Evolutionary conservation across 257 asterid genomes (phyloP), one percentile per base, ranked within the genome.

Genomic region (Primulina huaijiensis): DNA sequence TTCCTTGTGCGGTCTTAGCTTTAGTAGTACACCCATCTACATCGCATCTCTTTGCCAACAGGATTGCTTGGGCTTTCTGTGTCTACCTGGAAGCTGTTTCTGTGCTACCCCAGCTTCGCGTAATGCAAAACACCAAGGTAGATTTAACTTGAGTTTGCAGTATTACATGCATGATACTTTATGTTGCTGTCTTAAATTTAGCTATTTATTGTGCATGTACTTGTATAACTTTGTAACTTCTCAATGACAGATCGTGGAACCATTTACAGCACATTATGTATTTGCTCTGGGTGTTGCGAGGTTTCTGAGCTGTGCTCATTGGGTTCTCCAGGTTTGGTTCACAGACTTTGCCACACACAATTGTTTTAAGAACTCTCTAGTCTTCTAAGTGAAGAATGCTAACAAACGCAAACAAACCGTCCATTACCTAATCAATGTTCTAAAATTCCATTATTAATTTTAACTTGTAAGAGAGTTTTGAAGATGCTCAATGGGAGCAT

Each of bases 231-330:
- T 66, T 16, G 61, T 61, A 31, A 23, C 33, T 5, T 67, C 50
- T 78, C 62, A 33, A 16, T 69, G 59, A 30, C 86, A 88, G 95
- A 88, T 88, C 73, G 95, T 88, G 46, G 95, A 88, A 84, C 95
- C 95, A 20, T 88, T 88, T 78, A 88, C 95, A 16, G 87, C 92
- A 68, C 92, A 88, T 79, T 88, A 88, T 65, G 95, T 86, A 34
- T 88, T 88, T 74, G 95, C 95, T 27, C 72, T 88, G 82, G 95
- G 95, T 62, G 89, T 88, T 64, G 95, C 95, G 2, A 86, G 95
- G 82, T 88, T 88, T 82, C 80, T 86, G 76, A 86, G 92, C 81
- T 88, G 92, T 70, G 95, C 95, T 40, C 95, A 88, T 75, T 88
- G 95, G 92, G 89, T 88, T 78, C 92, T 88, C 68, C 95, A 88